Conservation (phyloP, 495 filamentous ascomycete species). For the Podospora comata region DNA sequence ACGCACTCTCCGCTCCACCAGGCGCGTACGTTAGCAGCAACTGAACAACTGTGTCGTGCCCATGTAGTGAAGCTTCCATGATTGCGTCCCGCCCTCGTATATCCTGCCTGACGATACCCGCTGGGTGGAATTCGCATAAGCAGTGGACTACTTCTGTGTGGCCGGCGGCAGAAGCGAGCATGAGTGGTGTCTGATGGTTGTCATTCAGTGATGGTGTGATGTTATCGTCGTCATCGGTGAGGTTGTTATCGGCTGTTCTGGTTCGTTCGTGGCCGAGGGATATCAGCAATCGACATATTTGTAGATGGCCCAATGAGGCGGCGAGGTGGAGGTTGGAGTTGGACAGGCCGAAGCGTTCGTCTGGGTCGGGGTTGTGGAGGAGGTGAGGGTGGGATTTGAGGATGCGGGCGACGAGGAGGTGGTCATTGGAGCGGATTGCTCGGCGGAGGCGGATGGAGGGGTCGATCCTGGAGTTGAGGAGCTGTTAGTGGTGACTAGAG, state of each 20-base stretch:
- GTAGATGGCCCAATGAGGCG: slow-evolving; percentile 60
- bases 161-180: slow-evolving; percentile 56
- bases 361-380: slow-evolving; percentile 70
- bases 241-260: background rate
- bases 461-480: slow-evolving; percentile 54
- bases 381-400: slow-evolving; percentile 62
- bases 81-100: slow-evolving; percentile 56
- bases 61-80: slow-evolving; percentile 53
- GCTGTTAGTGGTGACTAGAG: background rate
- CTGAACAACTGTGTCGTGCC: slow-evolving; percentile 58
- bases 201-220: slow-evolving; percentile 64
- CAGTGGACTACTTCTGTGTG: slow-evolving; percentile 61
- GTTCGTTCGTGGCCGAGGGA: slow-evolving; percentile 52
- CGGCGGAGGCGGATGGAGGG: slow-evolving; percentile 63
- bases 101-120: slow-evolving; percentile 51
- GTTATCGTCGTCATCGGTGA: background rate
- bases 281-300: slow-evolving; percentile 57
- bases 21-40: slow-evolving; percentile 56
- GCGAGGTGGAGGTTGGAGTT: slow-evolving; percentile 80
- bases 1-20: slow-evolving; percentile 44
- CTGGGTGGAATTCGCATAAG: slow-evolving; percentile 44
- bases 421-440: slow-evolving; percentile 69
- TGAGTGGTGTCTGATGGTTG: slow-evolving; percentile 67
- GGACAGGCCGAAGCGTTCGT: slow-evolving; percentile 45
- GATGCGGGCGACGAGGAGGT: slow-evolving; percentile 68